A percentile compares a stretch with the other conserved stretches of the same genome.
phyloP scores from a whole-genome alignment of 495 filamentous ascomycete species.

The Lasiosphaeriaceae sp. region DNA sequence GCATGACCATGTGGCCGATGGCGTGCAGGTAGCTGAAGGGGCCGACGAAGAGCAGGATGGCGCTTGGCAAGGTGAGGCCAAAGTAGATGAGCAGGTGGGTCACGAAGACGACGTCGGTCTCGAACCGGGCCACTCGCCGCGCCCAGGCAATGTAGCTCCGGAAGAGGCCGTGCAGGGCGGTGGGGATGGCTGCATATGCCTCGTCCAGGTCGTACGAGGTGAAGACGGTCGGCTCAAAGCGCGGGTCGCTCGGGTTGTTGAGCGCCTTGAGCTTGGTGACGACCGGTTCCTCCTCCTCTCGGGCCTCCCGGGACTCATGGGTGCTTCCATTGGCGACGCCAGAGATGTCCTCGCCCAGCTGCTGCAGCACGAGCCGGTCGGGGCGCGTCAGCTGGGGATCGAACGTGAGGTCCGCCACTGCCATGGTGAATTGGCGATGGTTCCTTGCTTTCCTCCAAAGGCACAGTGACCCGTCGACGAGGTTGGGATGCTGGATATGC shows the following conservation, averaged over 20 bases:
- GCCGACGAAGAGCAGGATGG: slow-evolving; percentile 55
- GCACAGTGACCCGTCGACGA: too few species aligned
- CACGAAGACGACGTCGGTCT: slow-evolving; percentile 58
- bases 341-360: slow-evolving; percentile 8
- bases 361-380: slow-evolving; percentile 17
- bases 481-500: too few species aligned
- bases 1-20: slow-evolving; percentile 57
- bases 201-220: slow-evolving; percentile 31
- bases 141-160: slow-evolving; percentile 25
- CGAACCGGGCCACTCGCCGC: slow-evolving; percentile 22
- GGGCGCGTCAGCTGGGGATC: slow-evolving; percentile 12
- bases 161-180: slow-evolving; percentile 5
- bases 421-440: too few species aligned
- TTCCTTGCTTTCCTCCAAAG: too few species aligned
- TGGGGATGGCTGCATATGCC: neutral
- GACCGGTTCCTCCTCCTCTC: neutral
- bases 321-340: neutral
- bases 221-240: slow-evolving; percentile 39
- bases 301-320: neutral
- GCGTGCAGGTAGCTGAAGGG: slow-evolving; percentile 63
- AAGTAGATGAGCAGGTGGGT: slow-evolving; percentile 73
- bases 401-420: neutral
- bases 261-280: slow-evolving; percentile 22
- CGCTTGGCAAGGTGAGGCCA: slow-evolving; percentile 62
- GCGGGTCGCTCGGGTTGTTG: slow-evolving; percentile 45